Evolutionary conservation across 805 yeast genomes (phyloP), one percentile per base, ranked within the genome.

Genomic region (Debaryomyces castellii): DNA sequence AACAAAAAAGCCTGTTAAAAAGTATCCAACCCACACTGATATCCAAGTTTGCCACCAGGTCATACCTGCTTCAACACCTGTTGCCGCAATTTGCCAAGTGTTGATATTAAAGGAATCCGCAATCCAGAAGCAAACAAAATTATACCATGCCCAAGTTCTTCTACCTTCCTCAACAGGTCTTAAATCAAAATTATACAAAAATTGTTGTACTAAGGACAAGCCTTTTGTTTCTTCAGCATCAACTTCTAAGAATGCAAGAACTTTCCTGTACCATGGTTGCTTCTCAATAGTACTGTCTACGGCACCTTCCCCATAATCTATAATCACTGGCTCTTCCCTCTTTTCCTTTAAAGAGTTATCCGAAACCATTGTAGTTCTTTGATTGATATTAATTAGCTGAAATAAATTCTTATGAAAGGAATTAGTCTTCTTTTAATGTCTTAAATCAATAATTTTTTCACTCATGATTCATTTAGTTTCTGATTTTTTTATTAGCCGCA

Each of bases 41-140:
- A 39, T 32, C 42, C 42, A 39, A 2, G 42, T 39, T 30, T 39
- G 42, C 42, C 42, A 39, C 42, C 42, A 39, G 11, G 42, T 39
- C 42, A 39, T 39, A 5, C 42, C 42, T 17, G 35, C 42, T 17
- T 27, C 35, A 4, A 39, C 42, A 17, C 34, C 42, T 25, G 42
- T 39, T 12, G 28, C 18, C n/a, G 42, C 42, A 39, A 39, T 39
- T 39, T 39, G 24, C 42, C 42, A 39, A 11, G 42, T 25, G 11
- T 21, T 39, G 16, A 39, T 30, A 27, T 39, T 39, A 21, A 39
- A 39, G 10, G 42, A 39, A 25, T 39, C 42, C 4, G 42, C 42
- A 17, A 39, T 39, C 42, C 42, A 39, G 25, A 39, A 39, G 24
- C 35, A 27, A 11, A 39, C 42, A 27, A 27, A 39, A 39, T 39